These are phyloP conservation scores for Fremontodendron californicum DNA, from an alignment of 345 rosid species.

Conservation along the genomic window DNA sequence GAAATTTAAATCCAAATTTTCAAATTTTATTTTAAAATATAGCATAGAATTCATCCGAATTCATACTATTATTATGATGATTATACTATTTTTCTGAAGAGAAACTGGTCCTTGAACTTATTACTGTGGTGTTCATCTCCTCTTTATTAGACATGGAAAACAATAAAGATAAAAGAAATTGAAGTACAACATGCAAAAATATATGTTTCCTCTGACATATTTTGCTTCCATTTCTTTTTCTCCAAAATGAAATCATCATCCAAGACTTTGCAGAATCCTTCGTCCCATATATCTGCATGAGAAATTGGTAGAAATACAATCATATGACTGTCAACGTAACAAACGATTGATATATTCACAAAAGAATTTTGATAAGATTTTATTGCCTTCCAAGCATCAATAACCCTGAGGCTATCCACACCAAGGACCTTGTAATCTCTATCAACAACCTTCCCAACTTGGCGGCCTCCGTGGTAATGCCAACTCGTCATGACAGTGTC, in stretches of 20 bases:
- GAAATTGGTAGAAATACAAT: not conserved
- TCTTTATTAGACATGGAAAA: not conserved
- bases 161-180: not conserved
- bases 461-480: slow-evolving; percentile 79
- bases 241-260: not conserved
- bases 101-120: not conserved
- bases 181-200: not conserved
- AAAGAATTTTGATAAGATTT: no score
- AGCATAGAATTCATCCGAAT: no score
- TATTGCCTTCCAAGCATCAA: slow-evolving; percentile 83
- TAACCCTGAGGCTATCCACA: slow-evolving; percentile 47
- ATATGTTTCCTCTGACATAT: not conserved
- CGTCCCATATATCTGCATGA: slow-evolving; percentile 41
- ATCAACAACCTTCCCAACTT: slow-evolving; percentile 56
- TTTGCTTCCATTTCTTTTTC: not conserved
- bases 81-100: no score
- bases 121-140: not conserved
- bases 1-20: no score
- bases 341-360: not conserved
- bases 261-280: slow-evolving; percentile 23
- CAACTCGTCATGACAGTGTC: slow-evolving; percentile 65
- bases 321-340: not conserved
- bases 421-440: no score
- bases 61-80: no score
- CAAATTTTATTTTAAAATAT: no score